Evolutionary conservation across 768 basidiomycete species (phyloP).

Genomic region (Gymnopilus dilepis): DNA sequence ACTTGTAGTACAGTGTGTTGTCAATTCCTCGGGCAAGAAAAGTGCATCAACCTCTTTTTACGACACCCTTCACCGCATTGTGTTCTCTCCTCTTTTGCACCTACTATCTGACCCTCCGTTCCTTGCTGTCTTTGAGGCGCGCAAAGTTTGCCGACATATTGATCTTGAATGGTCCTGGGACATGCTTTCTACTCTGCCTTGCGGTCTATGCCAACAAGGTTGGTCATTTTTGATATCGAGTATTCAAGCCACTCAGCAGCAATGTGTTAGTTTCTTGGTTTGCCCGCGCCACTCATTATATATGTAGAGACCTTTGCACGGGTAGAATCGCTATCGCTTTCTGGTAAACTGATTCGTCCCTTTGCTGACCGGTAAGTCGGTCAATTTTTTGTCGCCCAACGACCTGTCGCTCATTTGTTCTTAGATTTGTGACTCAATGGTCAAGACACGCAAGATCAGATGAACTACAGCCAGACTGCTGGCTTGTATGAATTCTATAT

Average conservation of each 20-base stretch:
- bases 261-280: conserved; percentile 67
- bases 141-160: conserved; percentile 70
- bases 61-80: conserved; percentile 69
- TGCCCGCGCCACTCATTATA: conserved; percentile 72
- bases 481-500: conserved; percentile 14
- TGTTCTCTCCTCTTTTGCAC: conserved; percentile 66
- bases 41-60: conserved; percentile 81
- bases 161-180: conserved; percentile 94
- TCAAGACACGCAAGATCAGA: conserved; percentile 46
- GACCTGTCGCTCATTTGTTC: neutral
- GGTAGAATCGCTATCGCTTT: conserved; percentile 78
- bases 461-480: conserved; percentile 13
- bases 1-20: conserved; percentile 53
- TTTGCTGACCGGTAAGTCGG: conserved; percentile 77
- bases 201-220: conserved; percentile 78
- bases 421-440: conserved; percentile 91
- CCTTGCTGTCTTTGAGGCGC: conserved; percentile 40
- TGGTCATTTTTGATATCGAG: neutral
- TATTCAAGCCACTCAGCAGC: conserved; percentile 8
- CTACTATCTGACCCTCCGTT: conserved; percentile 61
- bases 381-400: neutral
- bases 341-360: conserved; percentile 80
- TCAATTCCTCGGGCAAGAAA: conserved; percentile 85
- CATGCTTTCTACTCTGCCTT: conserved; percentile 80
- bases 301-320: conserved; percentile 97